Conservation (phyloP, 306 rosid genomes). For the Trifolium repens region DNA sequence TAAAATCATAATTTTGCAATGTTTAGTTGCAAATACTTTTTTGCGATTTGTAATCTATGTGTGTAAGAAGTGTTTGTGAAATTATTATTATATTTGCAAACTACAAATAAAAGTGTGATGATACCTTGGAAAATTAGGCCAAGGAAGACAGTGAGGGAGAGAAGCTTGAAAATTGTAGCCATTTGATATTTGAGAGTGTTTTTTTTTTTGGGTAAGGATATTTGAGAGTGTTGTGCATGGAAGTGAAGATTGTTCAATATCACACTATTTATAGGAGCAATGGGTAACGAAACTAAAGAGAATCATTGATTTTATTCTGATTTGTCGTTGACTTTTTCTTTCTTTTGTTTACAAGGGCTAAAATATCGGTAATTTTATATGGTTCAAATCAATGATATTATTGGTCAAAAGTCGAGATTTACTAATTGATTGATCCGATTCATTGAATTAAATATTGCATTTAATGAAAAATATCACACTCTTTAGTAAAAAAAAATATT, state of each 20-base stretch:
- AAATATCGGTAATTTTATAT: no score
- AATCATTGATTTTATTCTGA: no score
- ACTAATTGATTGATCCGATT: no score
- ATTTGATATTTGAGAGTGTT: not conserved
- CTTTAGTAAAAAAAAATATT: no score
- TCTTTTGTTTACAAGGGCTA: no score
- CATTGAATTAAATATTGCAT: no score
- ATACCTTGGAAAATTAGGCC: slow-evolving; percentile 8
- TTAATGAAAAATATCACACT: no score
- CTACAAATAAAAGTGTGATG: not conserved
- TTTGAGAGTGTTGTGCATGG: not conserved
- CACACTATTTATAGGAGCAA: not conserved
- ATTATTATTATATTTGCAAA: no score
- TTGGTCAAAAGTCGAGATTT: no score
- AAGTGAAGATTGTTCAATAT: not conserved
- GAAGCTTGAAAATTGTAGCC: slow-evolving; percentile 1
- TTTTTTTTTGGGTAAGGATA: not conserved
- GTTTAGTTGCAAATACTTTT: not conserved
- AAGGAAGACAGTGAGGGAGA: slow-evolving; percentile 19
- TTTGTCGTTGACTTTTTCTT: no score
- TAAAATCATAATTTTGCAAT: not conserved
- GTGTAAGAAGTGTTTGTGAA: not conserved
- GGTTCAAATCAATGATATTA: no score
- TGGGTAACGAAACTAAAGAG: not conserved
- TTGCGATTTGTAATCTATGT: not conserved